phyloP scores from a whole-genome alignment of 208 protist genomes.

The Trypanosoma theileri region DNA sequence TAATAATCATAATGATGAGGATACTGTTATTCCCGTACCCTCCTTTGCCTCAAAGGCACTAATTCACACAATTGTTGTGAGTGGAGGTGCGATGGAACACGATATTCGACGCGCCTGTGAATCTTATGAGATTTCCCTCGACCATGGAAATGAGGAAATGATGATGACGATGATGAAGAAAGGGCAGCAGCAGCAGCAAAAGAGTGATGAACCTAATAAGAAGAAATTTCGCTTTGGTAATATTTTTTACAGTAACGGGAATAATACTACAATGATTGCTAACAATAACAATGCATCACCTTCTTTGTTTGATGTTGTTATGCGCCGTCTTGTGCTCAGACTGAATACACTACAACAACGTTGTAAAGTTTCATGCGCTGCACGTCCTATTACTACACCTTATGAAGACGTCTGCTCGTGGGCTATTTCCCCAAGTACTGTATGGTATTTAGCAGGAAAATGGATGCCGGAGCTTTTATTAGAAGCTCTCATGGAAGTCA shows the following conservation, averaged over 20 bases:
- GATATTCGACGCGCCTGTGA: conserved; percentile 81
- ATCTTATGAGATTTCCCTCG: conserved; percentile 43
- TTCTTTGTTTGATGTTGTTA: conserved; percentile 52
- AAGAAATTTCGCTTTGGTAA: conserved; percentile 56
- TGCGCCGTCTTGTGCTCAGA: conserved; percentile 50
- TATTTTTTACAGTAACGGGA: conserved; percentile 37
- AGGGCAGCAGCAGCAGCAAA: conserved; percentile 1
- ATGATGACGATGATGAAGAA: not conserved
- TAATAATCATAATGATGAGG: conserved; percentile 2
- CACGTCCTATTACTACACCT: conserved; percentile 22
- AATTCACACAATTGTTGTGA: conserved; percentile 64
- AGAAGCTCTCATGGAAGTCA: conserved; percentile 37
- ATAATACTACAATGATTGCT: not conserved
- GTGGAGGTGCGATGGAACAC: conserved; percentile 87
- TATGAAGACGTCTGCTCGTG: conserved; percentile 60
- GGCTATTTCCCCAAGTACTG: conserved; percentile 64
- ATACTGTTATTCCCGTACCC: not conserved
- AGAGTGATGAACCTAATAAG: not conserved
- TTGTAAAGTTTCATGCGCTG: conserved; percentile 10
- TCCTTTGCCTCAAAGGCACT: conserved; percentile 25
- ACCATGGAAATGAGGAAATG: conserved; percentile 28
- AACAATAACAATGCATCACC: not conserved
- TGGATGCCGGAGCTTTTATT: conserved; percentile 67
- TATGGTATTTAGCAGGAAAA: conserved; percentile 70
- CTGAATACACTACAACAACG: conserved; percentile 38